Percentiles rank a stretch among this genome's conserved stretches.
These are phyloP conservation scores for Exserohilum rostratum DNA, from an alignment of 2,329 filamentous ascomycete genomes.

Conservation along the genomic window DNA sequence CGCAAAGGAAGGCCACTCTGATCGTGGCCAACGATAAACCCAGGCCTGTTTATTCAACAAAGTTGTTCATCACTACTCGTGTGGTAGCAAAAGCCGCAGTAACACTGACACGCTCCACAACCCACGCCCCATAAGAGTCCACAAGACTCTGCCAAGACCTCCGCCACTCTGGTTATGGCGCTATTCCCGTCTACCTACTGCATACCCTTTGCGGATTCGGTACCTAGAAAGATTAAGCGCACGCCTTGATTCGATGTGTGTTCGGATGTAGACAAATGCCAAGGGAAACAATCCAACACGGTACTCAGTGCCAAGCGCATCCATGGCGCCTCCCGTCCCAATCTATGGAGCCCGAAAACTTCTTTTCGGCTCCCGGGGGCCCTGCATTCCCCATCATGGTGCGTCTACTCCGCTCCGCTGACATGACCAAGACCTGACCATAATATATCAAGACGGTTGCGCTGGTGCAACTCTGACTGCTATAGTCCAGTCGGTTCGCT, in stretches of 20 bases:
- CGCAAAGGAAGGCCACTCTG: not conserved
- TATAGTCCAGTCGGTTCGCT: slow-evolving; percentile 4
- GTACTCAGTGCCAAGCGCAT: slow-evolving; percentile 35
- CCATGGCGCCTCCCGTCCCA: slow-evolving; percentile 8
- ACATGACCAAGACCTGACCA: slow-evolving; percentile 4
- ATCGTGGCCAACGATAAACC: not conserved
- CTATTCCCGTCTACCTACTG: slow-evolving; percentile 8
- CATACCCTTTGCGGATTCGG: slow-evolving; percentile 2
- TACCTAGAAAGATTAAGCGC: not conserved
- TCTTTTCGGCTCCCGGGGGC: slow-evolving; percentile 15
- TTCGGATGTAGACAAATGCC: slow-evolving; percentile 18
- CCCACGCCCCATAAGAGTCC: slow-evolving; percentile 8
- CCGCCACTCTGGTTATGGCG: slow-evolving; percentile 8
- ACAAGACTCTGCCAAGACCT: slow-evolving; percentile 27
- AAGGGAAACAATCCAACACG: slow-evolving; percentile 35
- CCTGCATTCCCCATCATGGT: slow-evolving; percentile 22
- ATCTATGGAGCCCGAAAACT: slow-evolving; percentile 14
- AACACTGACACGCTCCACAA: not conserved
- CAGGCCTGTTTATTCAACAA: not conserved
- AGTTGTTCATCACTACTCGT: not conserved
- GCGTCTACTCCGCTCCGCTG: slow-evolving; percentile 13
- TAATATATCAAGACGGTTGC: slow-evolving; percentile 28
- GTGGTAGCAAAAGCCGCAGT: not conserved
- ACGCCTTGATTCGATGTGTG: slow-evolving; percentile 17
- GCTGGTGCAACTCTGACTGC: slow-evolving; percentile 8